Percentiles rank a stretch among this genome's conserved stretches.
phyloP scores from a whole-genome alignment of 306 rosid species.

The Rosa lucieae region DNA sequence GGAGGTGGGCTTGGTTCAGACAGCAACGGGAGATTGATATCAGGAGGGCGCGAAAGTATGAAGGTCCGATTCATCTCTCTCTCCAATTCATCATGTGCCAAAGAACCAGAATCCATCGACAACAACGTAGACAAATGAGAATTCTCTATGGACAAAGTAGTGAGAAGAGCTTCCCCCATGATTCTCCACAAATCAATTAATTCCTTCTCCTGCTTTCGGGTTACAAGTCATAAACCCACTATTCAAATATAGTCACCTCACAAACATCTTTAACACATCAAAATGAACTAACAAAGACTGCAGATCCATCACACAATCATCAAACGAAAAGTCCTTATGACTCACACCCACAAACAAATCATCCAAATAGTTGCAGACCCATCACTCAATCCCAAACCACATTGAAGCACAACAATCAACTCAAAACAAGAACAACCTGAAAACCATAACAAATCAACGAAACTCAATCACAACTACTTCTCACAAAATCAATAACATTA shows the following conservation, averaged over 20 bases:
- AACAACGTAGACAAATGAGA: conserved; percentile 53
- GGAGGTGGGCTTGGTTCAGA: conserved; percentile 60
- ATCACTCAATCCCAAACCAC: conserved; percentile 18
- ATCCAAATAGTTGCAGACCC: conserved; percentile 16
- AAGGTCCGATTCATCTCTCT: conserved; percentile 51
- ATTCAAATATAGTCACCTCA: conserved; percentile 20
- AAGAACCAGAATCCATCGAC: conserved; percentile 61
- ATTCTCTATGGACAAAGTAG: conserved; percentile 52
- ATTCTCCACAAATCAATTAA: conserved; percentile 8
- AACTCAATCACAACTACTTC: conserved; percentile 9
- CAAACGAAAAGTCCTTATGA: background rate
- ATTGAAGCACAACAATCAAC: conserved; percentile 9
- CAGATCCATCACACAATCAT: conserved; percentile 18
- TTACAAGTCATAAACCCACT: conserved; percentile 12
- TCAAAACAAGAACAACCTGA: conserved; percentile 26
- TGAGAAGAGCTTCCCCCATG: conserved; percentile 59
- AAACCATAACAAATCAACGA: conserved; percentile 13
- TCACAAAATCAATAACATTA: background rate
- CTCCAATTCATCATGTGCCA: conserved; percentile 54
- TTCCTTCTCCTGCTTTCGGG: conserved; percentile 21
- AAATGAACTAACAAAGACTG: conserved; percentile 10
- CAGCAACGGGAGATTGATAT: conserved; percentile 58
- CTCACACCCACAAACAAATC: conserved; percentile 9
- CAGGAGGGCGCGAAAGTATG: conserved; percentile 53
- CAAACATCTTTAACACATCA: conserved; percentile 24